Conservation (phyloP, 2,329 filamentous ascomycete genomes). For the Aspergillus sp. region DNA sequence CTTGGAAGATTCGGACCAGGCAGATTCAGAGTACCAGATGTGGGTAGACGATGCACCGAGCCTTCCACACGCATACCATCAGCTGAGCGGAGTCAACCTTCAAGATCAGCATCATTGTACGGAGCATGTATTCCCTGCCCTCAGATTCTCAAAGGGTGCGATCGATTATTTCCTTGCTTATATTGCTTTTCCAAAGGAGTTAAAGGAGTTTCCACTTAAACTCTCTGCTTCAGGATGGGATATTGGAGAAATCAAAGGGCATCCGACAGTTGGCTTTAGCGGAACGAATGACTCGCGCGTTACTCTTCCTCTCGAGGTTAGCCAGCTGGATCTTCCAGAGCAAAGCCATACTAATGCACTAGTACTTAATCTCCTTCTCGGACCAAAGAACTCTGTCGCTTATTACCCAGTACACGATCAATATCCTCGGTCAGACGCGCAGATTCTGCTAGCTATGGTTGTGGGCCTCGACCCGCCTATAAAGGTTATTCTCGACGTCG, state of each 20-base stretch:
- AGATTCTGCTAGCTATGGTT: constrained; percentile 50
- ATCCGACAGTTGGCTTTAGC: constrained; percentile 65
- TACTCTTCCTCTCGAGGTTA: constrained; percentile 58
- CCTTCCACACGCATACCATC: constrained; percentile 40
- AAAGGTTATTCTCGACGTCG: constrained; percentile 68
- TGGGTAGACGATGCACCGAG: constrained; percentile 31
- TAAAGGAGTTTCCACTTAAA: constrained; percentile 63
- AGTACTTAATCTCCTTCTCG: constrained; percentile 61
- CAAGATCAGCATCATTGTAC: constrained; percentile 53
- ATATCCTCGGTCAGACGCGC: constrained; percentile 15
- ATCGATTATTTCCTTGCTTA: constrained; percentile 64
- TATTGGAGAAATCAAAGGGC: constrained; percentile 44
- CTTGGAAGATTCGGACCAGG: constrained; percentile 54
- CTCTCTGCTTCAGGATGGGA: constrained; percentile 69
- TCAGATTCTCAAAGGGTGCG: constrained; percentile 53
- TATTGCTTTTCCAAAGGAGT: constrained; percentile 61
- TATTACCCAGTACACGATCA: constrained; percentile 16
- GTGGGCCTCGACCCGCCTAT: constrained; percentile 39
- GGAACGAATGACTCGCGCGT: constrained; percentile 65
- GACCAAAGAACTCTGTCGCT: constrained; percentile 47
- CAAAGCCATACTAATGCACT: constrained; percentile 67
- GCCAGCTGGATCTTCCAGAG: constrained; percentile 54
- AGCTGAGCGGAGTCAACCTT: constrained; percentile 57
- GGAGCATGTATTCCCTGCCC: constrained; percentile 51
- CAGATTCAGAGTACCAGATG: constrained; percentile 47